A percentile compares a stretch with the other conserved stretches of the same genome.
Evolutionary conservation across 441 rosid genomes (phyloP).

Genomic region (Flueggea neowawraea): DNA sequence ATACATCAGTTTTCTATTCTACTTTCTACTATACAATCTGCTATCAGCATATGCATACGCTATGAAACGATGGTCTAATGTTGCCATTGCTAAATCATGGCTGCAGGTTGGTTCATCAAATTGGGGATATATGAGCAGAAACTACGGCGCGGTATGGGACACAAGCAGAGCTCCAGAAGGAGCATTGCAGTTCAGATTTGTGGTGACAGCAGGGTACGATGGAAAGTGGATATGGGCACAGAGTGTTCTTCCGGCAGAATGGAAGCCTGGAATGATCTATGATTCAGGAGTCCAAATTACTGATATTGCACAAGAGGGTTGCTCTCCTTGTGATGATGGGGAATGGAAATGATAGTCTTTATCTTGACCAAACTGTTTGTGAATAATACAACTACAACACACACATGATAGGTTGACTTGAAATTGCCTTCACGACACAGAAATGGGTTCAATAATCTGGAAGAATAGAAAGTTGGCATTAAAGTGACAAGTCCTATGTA

Average conservation of each 20-base stretch:
- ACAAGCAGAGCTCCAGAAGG: conserved; percentile 70
- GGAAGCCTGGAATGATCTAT: conserved; percentile 59
- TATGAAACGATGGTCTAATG: too few species aligned
- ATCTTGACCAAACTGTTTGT: neutral
- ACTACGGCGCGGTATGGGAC: conserved; percentile 79
- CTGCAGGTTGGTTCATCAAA: conserved; percentile 65
- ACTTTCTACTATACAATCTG: too few species aligned
- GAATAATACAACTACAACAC: neutral
- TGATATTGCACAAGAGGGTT: conserved; percentile 86
- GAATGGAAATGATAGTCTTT: conserved; percentile 37
- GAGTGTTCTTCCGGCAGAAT: conserved; percentile 64
- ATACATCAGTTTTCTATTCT: too few species aligned
- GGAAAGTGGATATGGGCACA: conserved; percentile 79
- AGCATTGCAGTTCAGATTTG: conserved; percentile 68
- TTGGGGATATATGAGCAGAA: conserved; percentile 76
- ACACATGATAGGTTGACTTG: too few species aligned
- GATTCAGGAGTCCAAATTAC: conserved; percentile 70
- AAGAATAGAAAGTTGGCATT: too few species aligned
- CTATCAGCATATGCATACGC: too few species aligned
- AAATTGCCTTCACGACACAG: too few species aligned
- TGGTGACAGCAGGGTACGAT: conserved; percentile 73
- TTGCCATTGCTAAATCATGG: too few species aligned
- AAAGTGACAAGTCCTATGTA: too few species aligned
- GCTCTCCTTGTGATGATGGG: conserved; percentile 55
- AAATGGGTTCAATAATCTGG: too few species aligned